Evolutionary conservation across 495 filamentous ascomycete species (phyloP), one percentile per base, ranked within the genome.

Genomic region (Tetracladium marchalianum): DNA sequence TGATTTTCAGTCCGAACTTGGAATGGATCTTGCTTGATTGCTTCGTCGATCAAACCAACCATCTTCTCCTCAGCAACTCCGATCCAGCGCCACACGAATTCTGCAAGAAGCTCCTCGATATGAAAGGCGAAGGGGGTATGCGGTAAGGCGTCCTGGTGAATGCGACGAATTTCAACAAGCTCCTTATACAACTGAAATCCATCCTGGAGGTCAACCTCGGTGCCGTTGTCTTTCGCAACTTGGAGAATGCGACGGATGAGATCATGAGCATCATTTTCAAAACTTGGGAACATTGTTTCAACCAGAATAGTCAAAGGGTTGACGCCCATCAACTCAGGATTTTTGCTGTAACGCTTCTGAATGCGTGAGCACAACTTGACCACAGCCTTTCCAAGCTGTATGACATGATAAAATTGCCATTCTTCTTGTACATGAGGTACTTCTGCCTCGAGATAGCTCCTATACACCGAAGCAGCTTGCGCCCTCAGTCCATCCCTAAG

Each of bases 41-140:
- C 90, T 56, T 85, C 77, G 34, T 93, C 89, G 27, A 96, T 86
- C 72, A 92, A 90, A 13, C 81, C 81, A 58, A 80, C 71, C 51
- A 95, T 79, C 57, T 81, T 89, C 13, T 68, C 66, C 44, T 95
- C 88, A 17, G 85, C 87, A 51, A 79, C 76, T 41, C 72, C 74
- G 49, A 99, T 85, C 89, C 90, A 99, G 22, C 85, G 78, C 89
- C 89, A 95, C 19, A 95, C 90, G 62, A 97, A 99, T 19, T 84
- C 82, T 46, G 84, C 85, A 7, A 99, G 71, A 12, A 92, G 65
- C 35, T 76, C 77, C 64, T 99, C 93, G 36, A 99, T 77, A 50
- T 85, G 73, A 60, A 95, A 93, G 10, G 79, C 81, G 61, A 96
- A 99, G 5, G 69, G 68, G 40, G 64, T 62, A 39, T 64, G 60